phyloP scores from a whole-genome alignment of 164 flowering plant species.

The Santalum album region DNA sequence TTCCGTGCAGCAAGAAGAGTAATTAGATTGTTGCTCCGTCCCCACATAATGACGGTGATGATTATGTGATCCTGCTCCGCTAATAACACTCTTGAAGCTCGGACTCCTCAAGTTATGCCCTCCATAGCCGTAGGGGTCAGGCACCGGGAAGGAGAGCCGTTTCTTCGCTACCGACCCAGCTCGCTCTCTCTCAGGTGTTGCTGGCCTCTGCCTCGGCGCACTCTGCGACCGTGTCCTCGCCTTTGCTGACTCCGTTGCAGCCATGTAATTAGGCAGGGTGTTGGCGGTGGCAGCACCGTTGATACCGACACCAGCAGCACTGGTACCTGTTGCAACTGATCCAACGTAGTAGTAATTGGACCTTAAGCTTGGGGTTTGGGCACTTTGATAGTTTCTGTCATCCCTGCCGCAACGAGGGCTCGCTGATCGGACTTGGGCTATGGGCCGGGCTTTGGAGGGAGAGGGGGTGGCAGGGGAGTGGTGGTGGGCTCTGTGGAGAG shows the following conservation, averaged over 20 bases:
- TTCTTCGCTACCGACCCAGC: constrained; percentile 31
- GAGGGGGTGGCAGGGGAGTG: constrained; percentile 32
- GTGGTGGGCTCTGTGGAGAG: constrained; percentile 28
- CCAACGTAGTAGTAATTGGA: constrained; percentile 31
- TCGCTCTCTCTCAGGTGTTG: constrained; percentile 46
- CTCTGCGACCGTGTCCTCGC: constrained; percentile 50
- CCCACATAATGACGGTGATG: constrained; percentile 17
- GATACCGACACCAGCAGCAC: constrained; percentile 3
- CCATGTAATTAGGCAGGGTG: constrained; percentile 56
- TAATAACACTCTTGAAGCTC: constrained; percentile 40
- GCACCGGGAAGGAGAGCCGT: constrained; percentile 41
- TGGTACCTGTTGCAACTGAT: constrained; percentile 6
- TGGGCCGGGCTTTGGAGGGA: constrained; percentile 41
- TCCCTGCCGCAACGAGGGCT: constrained; percentile 45
- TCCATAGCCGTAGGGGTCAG: constrained; percentile 24
- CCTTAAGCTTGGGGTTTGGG: constrained; percentile 54
- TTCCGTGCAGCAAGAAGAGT: constrained; percentile 49
- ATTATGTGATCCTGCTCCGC: too few relatives aligned
- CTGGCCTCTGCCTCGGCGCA: constrained; percentile 49
- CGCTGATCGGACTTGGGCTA: constrained; percentile 42
- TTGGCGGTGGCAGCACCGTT: not conserved
- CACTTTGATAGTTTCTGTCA: constrained; percentile 21
- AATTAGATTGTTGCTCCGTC: constrained; percentile 43
- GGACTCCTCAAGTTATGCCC: constrained; percentile 40
- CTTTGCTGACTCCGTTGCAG: constrained; percentile 59